Percentiles rank a stretch among this genome's conserved stretches.
phyloP scores from a whole-genome alignment of 2,329 filamentous ascomycete species.

The Aureobasidium lini region DNA sequence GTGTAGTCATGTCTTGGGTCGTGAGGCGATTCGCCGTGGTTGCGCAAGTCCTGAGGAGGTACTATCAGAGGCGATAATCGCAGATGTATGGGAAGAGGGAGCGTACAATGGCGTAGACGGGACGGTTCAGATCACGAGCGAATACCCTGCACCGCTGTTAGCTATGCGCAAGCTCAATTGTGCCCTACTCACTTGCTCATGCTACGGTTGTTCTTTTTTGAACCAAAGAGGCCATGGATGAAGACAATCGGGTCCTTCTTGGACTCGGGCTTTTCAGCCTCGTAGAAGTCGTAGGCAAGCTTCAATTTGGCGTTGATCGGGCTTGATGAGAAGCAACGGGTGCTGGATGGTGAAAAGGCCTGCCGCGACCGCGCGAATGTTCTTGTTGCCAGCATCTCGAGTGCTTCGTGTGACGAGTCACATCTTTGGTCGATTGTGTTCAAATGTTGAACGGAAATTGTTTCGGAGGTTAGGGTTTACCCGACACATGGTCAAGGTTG shows the following conservation, averaged over 20 bases:
- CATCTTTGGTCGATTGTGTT: neutral
- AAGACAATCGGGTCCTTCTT: conserved; percentile 64
- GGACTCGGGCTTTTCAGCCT: conserved; percentile 34
- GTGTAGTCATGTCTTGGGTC: conserved; percentile 67
- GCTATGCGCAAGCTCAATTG: neutral
- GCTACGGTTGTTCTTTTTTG: conserved; percentile 87
- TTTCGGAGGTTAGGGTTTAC: neutral
- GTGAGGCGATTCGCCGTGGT: conserved; percentile 88
- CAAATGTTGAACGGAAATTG: conserved; percentile 8
- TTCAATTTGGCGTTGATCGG: conserved; percentile 18
- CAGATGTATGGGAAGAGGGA: neutral
- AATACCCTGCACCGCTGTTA: conserved; percentile 52
- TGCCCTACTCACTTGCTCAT: conserved; percentile 75
- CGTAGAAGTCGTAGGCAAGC: conserved; percentile 61
- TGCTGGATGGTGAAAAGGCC: neutral
- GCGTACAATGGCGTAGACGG: conserved; percentile 69
- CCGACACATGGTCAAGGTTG: neutral
- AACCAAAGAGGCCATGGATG: conserved; percentile 88
- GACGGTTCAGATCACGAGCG: conserved; percentile 69
- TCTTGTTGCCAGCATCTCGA: conserved; percentile 8
- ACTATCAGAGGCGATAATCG: neutral
- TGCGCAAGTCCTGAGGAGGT: conserved; percentile 65
- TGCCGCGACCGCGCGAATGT: conserved; percentile 3
- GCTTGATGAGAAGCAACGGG: conserved; percentile 5
- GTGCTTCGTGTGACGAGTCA: neutral